Evolutionary conservation across 2,329 filamentous ascomycete species (phyloP).

Genomic region (Mycosphaerelloides madeirae): DNA sequence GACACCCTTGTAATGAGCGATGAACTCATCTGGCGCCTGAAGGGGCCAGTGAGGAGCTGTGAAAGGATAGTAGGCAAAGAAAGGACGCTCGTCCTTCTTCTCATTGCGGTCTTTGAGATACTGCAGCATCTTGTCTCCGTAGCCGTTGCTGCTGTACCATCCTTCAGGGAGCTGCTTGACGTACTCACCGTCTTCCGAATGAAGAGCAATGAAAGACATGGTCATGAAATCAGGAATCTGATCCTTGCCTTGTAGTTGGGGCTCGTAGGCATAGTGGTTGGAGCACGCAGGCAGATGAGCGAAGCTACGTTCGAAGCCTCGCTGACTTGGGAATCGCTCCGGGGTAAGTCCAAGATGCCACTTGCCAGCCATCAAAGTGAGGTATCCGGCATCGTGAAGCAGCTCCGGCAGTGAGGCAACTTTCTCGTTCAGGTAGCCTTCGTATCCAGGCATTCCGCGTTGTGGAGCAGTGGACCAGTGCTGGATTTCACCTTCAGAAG

Average conservation of each 20-base stretch:
- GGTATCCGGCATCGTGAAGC: conserved; percentile 55
- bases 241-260: conserved; percentile 36
- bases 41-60: conserved; percentile 62
- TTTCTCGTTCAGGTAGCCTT: conserved; percentile 58
- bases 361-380: conserved; percentile 58
- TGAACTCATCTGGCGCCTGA: conserved; percentile 53
- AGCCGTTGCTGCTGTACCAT: conserved; percentile 39
- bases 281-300: conserved; percentile 58
- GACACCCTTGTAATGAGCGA: conserved; percentile 54
- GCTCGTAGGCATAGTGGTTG: conserved; percentile 55
- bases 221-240: conserved; percentile 40
- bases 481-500: conserved; percentile 42
- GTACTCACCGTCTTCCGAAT: conserved; percentile 38
- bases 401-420: conserved; percentile 57
- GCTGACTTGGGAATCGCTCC: conserved; percentile 51
- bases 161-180: conserved; percentile 35
- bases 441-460: conserved; percentile 56
- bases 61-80: conserved; percentile 59
- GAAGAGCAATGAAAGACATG: conserved; percentile 39
- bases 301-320: conserved; percentile 57
- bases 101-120: conserved; percentile 35
- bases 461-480: conserved; percentile 51
- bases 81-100: conserved; percentile 41
- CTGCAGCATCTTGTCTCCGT: conserved; percentile 37
- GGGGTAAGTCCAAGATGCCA: conserved; percentile 59